Conservation (phyloP, 805 yeast genomes). For the Starmerella lactis-condensi region DNA sequence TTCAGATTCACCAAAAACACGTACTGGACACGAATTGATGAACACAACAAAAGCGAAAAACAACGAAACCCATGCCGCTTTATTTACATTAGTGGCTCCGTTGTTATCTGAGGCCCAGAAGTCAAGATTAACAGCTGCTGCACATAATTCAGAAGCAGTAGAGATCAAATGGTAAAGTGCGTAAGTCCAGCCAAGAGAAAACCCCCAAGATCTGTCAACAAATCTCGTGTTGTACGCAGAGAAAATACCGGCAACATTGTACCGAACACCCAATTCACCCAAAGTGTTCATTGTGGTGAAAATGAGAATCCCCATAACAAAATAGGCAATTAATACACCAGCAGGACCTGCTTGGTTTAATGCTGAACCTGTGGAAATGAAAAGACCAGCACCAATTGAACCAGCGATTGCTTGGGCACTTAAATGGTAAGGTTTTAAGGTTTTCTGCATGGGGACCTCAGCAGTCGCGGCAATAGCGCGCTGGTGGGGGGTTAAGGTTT, state of each 20-base stretch:
- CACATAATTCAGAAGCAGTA: too few species aligned
- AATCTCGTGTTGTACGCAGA: constrained; percentile 42
- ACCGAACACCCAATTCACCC: constrained; percentile 52
- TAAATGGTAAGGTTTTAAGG: constrained; percentile 37
- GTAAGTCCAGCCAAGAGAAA: constrained; percentile 51
- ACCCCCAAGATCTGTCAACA: constrained; percentile 49
- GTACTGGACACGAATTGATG: constrained; percentile 38
- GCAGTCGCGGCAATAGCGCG: constrained; percentile 27
- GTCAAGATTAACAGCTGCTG: constrained; percentile 37
- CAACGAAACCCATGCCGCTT: constrained; percentile 40
- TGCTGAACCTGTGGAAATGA: constrained; percentile 50
- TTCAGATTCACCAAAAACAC: constrained; percentile 50
- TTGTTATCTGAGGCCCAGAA: constrained; percentile 35
- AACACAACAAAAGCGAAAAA: constrained; percentile 32
- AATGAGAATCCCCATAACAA: constrained; percentile 42
- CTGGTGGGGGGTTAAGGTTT: constrained; percentile 16
- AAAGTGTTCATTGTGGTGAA: constrained; percentile 46
- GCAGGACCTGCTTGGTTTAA: constrained; percentile 42
- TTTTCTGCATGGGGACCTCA: constrained; percentile 30
- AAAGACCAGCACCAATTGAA: constrained; percentile 56
- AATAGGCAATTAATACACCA: constrained; percentile 36
- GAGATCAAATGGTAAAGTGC: too few species aligned
- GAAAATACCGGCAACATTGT: constrained; percentile 44
- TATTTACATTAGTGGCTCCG: constrained; percentile 25
- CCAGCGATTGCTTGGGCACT: constrained; percentile 60